Conservation (phyloP, 1,284 basidiomycete species). For the Fistulina hepatica region DNA sequence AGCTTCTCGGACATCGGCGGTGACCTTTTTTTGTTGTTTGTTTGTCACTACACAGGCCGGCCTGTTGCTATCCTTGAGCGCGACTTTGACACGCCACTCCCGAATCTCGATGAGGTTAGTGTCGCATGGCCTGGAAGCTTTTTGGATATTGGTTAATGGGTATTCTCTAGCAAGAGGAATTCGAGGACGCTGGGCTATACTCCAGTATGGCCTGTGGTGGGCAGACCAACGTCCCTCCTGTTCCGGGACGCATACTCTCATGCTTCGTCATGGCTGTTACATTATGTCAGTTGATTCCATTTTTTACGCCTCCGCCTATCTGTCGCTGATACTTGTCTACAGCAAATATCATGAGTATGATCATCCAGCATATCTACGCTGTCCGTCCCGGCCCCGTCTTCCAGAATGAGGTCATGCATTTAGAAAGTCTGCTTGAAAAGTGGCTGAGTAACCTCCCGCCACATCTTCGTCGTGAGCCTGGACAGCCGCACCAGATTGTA, state of each 20-base stretch:
- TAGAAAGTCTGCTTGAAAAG: conserved; percentile 63
- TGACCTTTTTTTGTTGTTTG: conserved; percentile 1
- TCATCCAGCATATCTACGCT: conserved; percentile 67
- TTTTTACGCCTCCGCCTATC: too few relatives aligned
- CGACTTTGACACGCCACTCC: conserved; percentile 71
- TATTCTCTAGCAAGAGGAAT: conserved; percentile 43
- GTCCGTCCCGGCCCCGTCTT: conserved; percentile 48
- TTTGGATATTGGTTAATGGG: conserved; percentile 4
- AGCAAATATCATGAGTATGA: conserved; percentile 57
- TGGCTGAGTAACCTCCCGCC: conserved; percentile 71
- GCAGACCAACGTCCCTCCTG: conserved; percentile 23
- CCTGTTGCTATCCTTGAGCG: conserved; percentile 70
- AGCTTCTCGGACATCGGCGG: background rate
- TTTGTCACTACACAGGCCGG: conserved; percentile 32
- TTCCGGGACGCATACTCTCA: conserved; percentile 48
- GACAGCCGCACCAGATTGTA: conserved; percentile 28
- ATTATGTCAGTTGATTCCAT: conserved; percentile 42
- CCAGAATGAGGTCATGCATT: conserved; percentile 41
- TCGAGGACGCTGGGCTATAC: conserved; percentile 43
- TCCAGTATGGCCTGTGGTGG: conserved; percentile 27
- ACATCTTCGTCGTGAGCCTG: conserved; percentile 53
- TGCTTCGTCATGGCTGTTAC: conserved; percentile 68
- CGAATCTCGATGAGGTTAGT: conserved; percentile 51
- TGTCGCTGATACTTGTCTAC: conserved; percentile 11
- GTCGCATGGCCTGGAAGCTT: conserved; percentile 4